Evolutionary conservation across 208 protist species (phyloP), one percentile per base, ranked within the genome.

Genomic region (Trypanosoma platydactyli): DNA sequence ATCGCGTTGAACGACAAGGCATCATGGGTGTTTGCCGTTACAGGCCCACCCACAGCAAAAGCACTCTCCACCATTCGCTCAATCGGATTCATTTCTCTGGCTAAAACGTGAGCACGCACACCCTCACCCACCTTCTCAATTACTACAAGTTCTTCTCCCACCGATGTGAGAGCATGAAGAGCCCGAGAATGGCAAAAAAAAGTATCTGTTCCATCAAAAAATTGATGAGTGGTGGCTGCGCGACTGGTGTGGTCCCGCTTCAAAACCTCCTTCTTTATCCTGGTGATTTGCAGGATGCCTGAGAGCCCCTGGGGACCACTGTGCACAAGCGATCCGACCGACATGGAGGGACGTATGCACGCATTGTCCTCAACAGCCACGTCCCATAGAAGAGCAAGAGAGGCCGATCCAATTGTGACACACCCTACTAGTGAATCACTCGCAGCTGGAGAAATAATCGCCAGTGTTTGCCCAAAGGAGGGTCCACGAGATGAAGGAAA

Each of bases 351-450:
- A 64, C 74, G 65, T 33, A 88, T 41, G 64, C 78, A 83, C 1
- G 54, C 67, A 64, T 89, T 81, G 72, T 88, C 88, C 74, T 91
- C 88, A 16, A 56, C 35, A 6, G 70, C 81, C 40, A 79, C 42
- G 58, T 76, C 77, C 79, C 84, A 90, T 24, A 91, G 67, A 15
- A 91, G 29, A 12, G 75, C 55, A 58, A 89, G 75, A 25, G 58
- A 51, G 24, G 15, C 7, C 44, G 56, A 64, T 9, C 61, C 44
- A 15, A 67, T 49, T 12, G 67, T 79, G 33, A 90, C 75, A 61
- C 85, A 91, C 44, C 80, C 80, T 35, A 92, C 75, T 20, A 81
- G 77, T 12, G 68, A 45, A 54, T 76, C 81, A n/a, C 71, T 75
- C 33, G 74, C 27, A 5, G 76, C 72, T 0, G 88, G 88, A 7